Evolutionary conservation across 768 basidiomycete genomes (phyloP).

Genomic region (Kwoniella sp.): DNA sequence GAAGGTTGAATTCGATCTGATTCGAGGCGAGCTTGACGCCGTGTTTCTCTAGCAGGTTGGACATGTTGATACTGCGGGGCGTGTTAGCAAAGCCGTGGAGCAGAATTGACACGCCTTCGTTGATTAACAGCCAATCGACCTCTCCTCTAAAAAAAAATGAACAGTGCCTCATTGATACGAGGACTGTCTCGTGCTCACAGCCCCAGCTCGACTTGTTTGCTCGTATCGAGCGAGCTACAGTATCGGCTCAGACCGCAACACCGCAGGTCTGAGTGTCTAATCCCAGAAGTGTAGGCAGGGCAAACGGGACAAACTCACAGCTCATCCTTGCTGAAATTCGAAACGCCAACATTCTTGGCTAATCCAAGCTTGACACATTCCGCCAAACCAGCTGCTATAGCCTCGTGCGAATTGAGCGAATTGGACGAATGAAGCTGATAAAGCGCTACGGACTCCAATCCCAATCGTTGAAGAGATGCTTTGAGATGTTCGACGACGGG

Average conservation of each 20-base stretch:
- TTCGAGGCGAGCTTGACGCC: constrained; percentile 52
- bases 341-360: constrained; percentile 50
- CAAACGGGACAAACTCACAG: constrained; percentile 35
- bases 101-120: too few relatives aligned
- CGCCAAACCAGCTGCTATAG: constrained; percentile 43
- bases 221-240: too few relatives aligned
- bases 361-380: constrained; percentile 50
- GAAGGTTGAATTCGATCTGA: constrained; percentile 54
- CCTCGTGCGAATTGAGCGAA: constrained; percentile 42
- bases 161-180: too few relatives aligned
- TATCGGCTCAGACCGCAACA: too few relatives aligned
- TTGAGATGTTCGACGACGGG: constrained; percentile 48
- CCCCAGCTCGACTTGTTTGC: too few relatives aligned
- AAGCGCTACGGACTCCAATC: constrained; percentile 14
- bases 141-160: too few relatives aligned
- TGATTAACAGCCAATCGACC: too few relatives aligned
- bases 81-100: too few relatives aligned
- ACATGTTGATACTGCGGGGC: constrained; percentile 51
- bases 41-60: constrained; percentile 39
- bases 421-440: constrained; percentile 45
- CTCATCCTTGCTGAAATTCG: constrained; percentile 50
- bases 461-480: constrained; percentile 43
- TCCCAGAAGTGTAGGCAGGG: too few relatives aligned
- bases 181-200: too few relatives aligned
- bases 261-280: too few relatives aligned